Evolutionary conservation across 2,329 filamentous ascomycete species (phyloP), one percentile per base, ranked within the genome.

Genomic region (Pyrenochaeta sp.): DNA sequence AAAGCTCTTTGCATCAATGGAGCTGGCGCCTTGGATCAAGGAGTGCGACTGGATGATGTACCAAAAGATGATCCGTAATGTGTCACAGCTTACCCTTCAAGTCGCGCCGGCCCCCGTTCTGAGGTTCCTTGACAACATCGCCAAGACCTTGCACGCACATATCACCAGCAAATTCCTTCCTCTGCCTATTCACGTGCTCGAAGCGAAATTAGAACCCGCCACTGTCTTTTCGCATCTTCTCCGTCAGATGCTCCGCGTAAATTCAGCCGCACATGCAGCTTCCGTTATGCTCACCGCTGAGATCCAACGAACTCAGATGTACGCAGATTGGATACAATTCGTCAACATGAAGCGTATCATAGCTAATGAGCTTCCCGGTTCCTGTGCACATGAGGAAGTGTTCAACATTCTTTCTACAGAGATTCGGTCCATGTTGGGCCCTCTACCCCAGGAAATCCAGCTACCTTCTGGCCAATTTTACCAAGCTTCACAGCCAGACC

Each of bases 31-130:
- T 1, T 99, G 94, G 94, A 95, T 99, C 49, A 89, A 94, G 67
- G 88, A 96, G 68, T 96, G 90, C 67, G 94, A 99, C 69, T 95
- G 94, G 74, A 81, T 93, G 22, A 89, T 96, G 75, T 99, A 99
- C 68, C 91, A 97, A 69, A 91, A 92, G 57, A 96, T 97, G 88
- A 91, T 96, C 74, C 86, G 87, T 40, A 95, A 96, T 49, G 85
- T 97, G 27, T 88, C 89, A 1, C 85, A 87, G n/a, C 79, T 97
- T 27, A 94, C 90, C 3, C 80, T 96, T 6, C 92, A 97, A 68
- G 92, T 96, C 10, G 87, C 96, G 3, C 94, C 94, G 1, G 89
- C 92, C 45, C 82, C 87, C 3, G 92, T 97, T 6, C 79, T 96
- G 46, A 89, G 92, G 61, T 91, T 92, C 2, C 81, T 99, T 21